Conservation (phyloP, 2,329 filamentous ascomycete species). For the Pseudogymnoascus verrucosus region DNA sequence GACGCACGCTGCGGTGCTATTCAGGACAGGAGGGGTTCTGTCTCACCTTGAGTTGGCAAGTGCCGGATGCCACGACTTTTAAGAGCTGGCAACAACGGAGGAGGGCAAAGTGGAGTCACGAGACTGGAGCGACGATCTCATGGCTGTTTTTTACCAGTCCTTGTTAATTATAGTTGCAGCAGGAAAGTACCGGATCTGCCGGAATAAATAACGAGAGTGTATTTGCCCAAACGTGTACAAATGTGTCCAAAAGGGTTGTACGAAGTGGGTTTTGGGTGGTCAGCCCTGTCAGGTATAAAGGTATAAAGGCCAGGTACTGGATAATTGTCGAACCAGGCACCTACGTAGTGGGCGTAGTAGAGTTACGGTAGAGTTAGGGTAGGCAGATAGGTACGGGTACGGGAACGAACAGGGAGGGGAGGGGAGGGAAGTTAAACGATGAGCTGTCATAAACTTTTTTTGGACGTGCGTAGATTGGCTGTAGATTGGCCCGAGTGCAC, state of each 20-base stretch:
- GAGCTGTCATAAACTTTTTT: slow-evolving; percentile 7
- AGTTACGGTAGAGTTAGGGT: background rate
- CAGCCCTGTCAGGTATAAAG: slow-evolving; percentile 1
- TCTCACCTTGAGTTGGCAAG: slow-evolving; percentile 7
- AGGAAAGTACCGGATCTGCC: slow-evolving; percentile 6
- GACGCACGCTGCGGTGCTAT: background rate
- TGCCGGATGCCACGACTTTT: slow-evolving; percentile 8
- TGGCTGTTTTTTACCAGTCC: slow-evolving; percentile 2
- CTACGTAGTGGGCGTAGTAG: background rate
- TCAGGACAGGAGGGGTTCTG: slow-evolving; percentile 6
- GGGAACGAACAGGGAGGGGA: background rate
- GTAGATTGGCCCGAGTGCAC: background rate
- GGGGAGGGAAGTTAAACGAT: slow-evolving; percentile 1
- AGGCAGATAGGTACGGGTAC: slow-evolving; percentile 4
- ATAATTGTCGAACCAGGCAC: background rate
- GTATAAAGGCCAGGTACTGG: slow-evolving; percentile 7
- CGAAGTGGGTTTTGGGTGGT: background rate
- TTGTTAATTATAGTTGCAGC: slow-evolving; percentile 9
- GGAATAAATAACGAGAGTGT: slow-evolving; percentile 5
- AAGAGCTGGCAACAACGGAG: slow-evolving; percentile 1
- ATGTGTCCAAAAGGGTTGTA: background rate
- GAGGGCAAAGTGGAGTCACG: slow-evolving; percentile 5
- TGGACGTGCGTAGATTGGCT: background rate
- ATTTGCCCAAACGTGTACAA: background rate
- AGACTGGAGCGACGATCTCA: slow-evolving; percentile 4